phyloP scores from a whole-genome alignment of 768 basidiomycete genomes.

The Melanogaster broomeanus region DNA sequence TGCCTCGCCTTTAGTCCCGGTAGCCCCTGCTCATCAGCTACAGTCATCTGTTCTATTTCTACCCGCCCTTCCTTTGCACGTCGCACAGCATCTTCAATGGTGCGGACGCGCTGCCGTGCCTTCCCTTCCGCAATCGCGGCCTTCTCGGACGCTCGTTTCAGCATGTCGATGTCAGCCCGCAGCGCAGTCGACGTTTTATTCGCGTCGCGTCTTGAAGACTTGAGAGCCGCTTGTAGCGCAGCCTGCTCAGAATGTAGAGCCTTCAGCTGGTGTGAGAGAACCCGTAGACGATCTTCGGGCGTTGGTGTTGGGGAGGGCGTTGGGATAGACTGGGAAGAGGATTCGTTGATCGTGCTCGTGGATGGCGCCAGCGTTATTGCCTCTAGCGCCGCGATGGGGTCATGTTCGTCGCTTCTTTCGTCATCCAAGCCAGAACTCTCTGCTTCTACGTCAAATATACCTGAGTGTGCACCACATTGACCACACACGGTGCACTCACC shows the following conservation, averaged over 20 bases:
- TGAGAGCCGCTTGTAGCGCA: conserved; percentile 66
- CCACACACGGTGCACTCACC: conserved; percentile 37
- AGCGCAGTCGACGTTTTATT: conserved; percentile 83
- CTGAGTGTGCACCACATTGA: conserved; percentile 6
- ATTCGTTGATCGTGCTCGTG: conserved; percentile 24
- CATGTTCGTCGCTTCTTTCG: conserved; percentile 23
- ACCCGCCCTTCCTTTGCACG: conserved; percentile 62
- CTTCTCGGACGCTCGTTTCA: conserved; percentile 84
- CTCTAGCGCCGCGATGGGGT: conserved; percentile 11
- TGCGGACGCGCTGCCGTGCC: conserved; percentile 83
- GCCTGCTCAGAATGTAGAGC: conserved; percentile 67
- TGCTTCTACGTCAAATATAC: conserved; percentile 13
- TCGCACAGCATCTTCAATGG: conserved; percentile 86
- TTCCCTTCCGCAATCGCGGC: conserved; percentile 71
- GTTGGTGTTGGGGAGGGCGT: conserved; percentile 39
- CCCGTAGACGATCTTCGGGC: conserved; percentile 64
- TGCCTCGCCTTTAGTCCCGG: conserved; percentile 43
- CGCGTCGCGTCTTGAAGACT: conserved; percentile 74
- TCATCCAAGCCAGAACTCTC: conserved; percentile 22
- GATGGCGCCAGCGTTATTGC: conserved; percentile 19
- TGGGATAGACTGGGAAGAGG: conserved; percentile 15
- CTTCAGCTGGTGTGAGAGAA: conserved; percentile 69
- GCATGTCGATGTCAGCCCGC: conserved; percentile 79
- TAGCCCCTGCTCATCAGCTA: conserved; percentile 41
- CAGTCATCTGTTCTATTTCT: conserved; percentile 42